Conservation (phyloP, 805 yeast species). For the Blastobotrys muscicola region DNA sequence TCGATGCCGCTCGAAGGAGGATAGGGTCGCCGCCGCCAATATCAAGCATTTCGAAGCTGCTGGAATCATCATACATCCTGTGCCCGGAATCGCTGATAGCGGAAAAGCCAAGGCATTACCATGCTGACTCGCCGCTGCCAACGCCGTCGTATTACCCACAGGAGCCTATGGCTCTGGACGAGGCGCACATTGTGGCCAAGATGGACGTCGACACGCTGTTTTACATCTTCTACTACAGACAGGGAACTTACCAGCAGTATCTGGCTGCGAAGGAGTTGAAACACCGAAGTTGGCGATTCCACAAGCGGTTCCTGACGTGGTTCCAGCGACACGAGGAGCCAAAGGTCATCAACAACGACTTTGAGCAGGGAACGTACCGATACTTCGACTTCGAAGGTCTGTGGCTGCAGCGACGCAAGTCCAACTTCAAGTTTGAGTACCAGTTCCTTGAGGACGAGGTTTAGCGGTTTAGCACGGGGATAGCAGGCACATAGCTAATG, state of each 20-base stretch:
- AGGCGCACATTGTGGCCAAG: constrained; percentile 51
- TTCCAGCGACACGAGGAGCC: constrained; percentile 59
- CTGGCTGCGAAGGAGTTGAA: constrained; percentile 73
- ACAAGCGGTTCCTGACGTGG: constrained; percentile 69
- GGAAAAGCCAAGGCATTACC: constrained; percentile 69
- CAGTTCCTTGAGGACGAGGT: constrained; percentile 35
- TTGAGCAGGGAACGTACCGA: constrained; percentile 50
- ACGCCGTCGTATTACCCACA: constrained; percentile 86
- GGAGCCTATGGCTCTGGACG: constrained; percentile 52
- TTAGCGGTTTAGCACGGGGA: constrained; percentile 6
- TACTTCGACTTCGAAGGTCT: constrained; percentile 75
- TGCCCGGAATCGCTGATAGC: constrained; percentile 93
- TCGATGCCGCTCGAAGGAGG: constrained; percentile 35
- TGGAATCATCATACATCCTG: constrained; percentile 72
- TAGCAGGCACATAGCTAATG: background rate
- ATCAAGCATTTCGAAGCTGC: constrained; percentile 42
- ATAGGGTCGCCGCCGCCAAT: constrained; percentile 45
- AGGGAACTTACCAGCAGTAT: constrained; percentile 61
- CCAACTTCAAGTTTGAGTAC: constrained; percentile 45
- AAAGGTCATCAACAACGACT: constrained; percentile 32
- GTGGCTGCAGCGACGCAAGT: constrained; percentile 54
- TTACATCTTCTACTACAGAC: constrained; percentile 83
- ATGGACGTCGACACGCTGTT: constrained; percentile 83
- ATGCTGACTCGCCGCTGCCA: constrained; percentile 77
- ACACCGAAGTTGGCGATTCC: constrained; percentile 75